These are phyloP conservation scores for Coniochaeta sp. DNA, from an alignment of 2,329 filamentous ascomycete species.

Conservation along the genomic window DNA sequence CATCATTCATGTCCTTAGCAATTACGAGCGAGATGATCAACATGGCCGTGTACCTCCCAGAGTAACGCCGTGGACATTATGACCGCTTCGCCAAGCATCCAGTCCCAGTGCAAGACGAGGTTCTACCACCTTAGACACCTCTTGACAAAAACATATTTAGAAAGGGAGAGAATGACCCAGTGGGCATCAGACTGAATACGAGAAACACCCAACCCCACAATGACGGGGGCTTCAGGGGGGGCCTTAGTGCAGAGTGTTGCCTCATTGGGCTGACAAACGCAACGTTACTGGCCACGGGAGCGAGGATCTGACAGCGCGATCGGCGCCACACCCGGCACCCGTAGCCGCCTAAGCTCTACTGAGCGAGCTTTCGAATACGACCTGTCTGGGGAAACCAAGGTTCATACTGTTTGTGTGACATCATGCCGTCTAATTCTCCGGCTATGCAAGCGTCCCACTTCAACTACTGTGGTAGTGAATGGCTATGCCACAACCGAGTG, in stretches of 20 bases:
- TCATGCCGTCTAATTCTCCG: background rate
- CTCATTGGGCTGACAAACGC: background rate
- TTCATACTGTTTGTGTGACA: background rate
- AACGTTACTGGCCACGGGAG: background rate
- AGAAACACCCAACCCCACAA: background rate
- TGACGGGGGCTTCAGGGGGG: background rate
- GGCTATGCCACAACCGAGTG: background rate
- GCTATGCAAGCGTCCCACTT: constrained; percentile 3
- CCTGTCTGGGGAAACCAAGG: background rate
- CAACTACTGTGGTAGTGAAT: background rate
- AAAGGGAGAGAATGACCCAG: background rate
- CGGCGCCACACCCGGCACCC: background rate
- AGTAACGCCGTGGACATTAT: background rate
- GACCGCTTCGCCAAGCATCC: background rate
- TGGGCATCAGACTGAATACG: background rate
- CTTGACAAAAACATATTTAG: background rate
- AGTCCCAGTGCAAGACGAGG: background rate
- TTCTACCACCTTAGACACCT: background rate
- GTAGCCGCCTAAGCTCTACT: background rate
- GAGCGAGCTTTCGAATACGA: background rate
- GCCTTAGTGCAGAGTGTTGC: background rate
- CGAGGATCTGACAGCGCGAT: background rate
- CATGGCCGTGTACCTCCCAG: background rate
- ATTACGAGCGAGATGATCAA: background rate
- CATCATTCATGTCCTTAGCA: background rate